Evolutionary conservation across 106 monocot genomes (phyloP).

Genomic region (Acanthochlamys bracteata): DNA sequence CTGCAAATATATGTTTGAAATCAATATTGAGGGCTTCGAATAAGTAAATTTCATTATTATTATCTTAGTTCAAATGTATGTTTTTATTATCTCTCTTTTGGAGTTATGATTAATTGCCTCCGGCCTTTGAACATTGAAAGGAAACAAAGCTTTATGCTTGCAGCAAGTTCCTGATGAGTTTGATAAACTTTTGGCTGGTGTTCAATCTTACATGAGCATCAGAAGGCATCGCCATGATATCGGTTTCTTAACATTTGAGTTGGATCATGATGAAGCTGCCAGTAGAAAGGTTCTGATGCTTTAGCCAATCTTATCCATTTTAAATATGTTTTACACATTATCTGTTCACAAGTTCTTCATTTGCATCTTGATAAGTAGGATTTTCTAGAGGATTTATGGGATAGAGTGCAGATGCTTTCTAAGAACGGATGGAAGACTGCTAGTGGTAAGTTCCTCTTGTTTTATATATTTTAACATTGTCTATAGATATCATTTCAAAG

Average conservation of each 20-base stretch:
- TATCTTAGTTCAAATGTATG: too few species aligned
- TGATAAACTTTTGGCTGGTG: conserved; percentile 71
- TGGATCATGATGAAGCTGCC: conserved; percentile 31
- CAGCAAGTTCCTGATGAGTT: conserved; percentile 97
- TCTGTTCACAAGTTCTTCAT: too few species aligned
- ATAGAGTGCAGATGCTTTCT: conserved; percentile 56
- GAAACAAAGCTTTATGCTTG: conserved; percentile 12
- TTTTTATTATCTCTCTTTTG: too few species aligned
- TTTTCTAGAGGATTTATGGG: conserved; percentile 90
- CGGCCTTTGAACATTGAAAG: too few species aligned
- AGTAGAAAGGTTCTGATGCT: conserved; percentile 47
- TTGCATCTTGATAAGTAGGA: too few species aligned
- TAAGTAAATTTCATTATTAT: too few species aligned
- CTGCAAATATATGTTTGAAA: too few species aligned
- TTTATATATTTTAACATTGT: background rate
- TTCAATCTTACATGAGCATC: conserved; percentile 84
- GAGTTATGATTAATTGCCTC: too few species aligned
- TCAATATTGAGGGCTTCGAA: too few species aligned
- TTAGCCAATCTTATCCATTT: background rate
- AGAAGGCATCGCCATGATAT: conserved; percentile 45
- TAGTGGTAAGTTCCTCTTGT: conserved; percentile 48
- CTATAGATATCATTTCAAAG: too few species aligned
- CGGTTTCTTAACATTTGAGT: conserved; percentile 43
- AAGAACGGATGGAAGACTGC: conserved; percentile 77
- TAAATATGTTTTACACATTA: too few species aligned